Conservation (phyloP, 768 basidiomycete species). For the Pisolithus orientalis region DNA sequence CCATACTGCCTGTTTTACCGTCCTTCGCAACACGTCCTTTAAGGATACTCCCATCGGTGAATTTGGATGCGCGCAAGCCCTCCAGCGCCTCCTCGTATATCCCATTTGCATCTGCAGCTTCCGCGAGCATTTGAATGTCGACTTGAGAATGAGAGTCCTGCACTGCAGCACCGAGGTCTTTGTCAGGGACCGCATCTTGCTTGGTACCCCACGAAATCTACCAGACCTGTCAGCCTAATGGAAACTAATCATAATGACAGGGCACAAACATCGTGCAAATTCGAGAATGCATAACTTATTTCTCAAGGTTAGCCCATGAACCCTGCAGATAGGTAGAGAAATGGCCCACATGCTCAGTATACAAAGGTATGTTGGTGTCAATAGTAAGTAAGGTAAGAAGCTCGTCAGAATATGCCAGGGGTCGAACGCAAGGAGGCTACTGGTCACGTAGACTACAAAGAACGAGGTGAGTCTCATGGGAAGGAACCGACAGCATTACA, state of each 20-base stretch:
- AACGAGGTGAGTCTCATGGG: slow-evolving; percentile 1
- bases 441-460: slow-evolving; percentile 61
- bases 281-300: slow-evolving; percentile 75
- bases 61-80: slow-evolving; percentile 58
- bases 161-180: slow-evolving; percentile 78
- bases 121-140: slow-evolving; percentile 80
- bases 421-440: slow-evolving; percentile 81
- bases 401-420: slow-evolving; percentile 96
- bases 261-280: slow-evolving; percentile 66
- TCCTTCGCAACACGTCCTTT: slow-evolving; percentile 3
- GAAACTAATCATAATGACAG: slow-evolving; percentile 3
- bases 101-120: slow-evolving; percentile 74
- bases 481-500: slow-evolving; percentile 14
- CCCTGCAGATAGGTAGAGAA: background rate
- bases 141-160: slow-evolving; percentile 79
- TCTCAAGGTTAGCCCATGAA: slow-evolving; percentile 16
- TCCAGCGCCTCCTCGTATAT: slow-evolving; percentile 80
- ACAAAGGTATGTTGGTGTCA: slow-evolving; percentile 78
- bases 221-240: background rate
- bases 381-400: slow-evolving; percentile 80
- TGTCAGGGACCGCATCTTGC: slow-evolving; percentile 65
- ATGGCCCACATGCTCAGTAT: slow-evolving; percentile 64
- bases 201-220: slow-evolving; percentile 97
- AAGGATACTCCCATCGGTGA: slow-evolving; percentile 16
- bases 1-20: background rate